Percentiles rank a stretch among this genome's conserved stretches.
Evolutionary conservation across 108 stramenopile genomes (phyloP).

Genomic region (Epipyxis sp.): DNA sequence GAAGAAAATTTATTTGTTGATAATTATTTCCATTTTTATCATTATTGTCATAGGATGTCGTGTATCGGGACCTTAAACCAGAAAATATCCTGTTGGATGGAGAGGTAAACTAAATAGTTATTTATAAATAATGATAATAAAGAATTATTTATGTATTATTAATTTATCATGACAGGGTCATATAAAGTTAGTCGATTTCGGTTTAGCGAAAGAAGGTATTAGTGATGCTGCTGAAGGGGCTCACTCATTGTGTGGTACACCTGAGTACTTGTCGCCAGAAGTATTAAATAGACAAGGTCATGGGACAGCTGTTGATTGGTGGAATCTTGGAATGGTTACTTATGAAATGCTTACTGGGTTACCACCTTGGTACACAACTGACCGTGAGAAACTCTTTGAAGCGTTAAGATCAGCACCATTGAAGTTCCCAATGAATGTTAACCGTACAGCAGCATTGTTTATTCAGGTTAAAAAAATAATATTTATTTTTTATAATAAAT

Average conservation of each 20-base stretch:
- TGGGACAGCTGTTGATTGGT: slow-evolving; percentile 58
- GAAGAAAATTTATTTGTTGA: neutral
- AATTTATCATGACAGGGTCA: too few species aligned
- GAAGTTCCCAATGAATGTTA: slow-evolving; percentile 41
- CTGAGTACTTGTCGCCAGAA: slow-evolving; percentile 68
- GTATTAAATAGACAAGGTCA: slow-evolving; percentile 43
- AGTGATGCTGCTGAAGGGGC: slow-evolving; percentile 63
- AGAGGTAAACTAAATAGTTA: too few species aligned
- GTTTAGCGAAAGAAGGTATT: slow-evolving; percentile 51
- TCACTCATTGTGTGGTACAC: slow-evolving; percentile 90
- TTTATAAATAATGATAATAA: too few species aligned
- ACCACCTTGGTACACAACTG: slow-evolving; percentile 95
- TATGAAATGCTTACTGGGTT: slow-evolving; percentile 54
- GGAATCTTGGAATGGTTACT: slow-evolving; percentile 47
- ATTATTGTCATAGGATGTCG: neutral
- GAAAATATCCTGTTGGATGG: slow-evolving; percentile 51
- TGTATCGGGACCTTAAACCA: slow-evolving; percentile 33
- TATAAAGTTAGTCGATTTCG: slow-evolving; percentile 50
- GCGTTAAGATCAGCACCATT: slow-evolving; percentile 62
- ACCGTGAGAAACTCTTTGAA: slow-evolving; percentile 88
- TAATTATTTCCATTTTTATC: neutral
- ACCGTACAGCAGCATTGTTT: slow-evolving; percentile 41
- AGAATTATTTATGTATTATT: too few species aligned
- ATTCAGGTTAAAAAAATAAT: too few species aligned
- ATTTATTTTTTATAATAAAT: too few species aligned